Conservation (phyloP, 2,329 filamentous ascomycete species). For the Fusarium sp. region DNA sequence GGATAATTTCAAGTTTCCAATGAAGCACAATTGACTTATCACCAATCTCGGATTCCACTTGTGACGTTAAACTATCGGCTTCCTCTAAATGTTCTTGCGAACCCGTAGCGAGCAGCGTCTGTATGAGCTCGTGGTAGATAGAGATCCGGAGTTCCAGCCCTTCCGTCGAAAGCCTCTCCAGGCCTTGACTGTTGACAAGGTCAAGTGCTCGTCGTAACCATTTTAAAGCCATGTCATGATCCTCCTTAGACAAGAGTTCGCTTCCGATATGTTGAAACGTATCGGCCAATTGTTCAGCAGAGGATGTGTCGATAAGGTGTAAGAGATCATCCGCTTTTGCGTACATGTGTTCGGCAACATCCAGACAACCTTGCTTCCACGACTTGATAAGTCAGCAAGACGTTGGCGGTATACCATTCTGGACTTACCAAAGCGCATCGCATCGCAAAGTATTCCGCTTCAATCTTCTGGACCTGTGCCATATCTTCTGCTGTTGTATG, state of each 20-base stretch:
- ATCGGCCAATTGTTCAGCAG: slow-evolving; percentile 72
- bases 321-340: slow-evolving; percentile 62
- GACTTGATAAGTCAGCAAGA: slow-evolving; percentile 60
- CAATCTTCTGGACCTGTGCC: slow-evolving; percentile 50
- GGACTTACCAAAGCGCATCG: slow-evolving; percentile 72
- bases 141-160: slow-evolving; percentile 72
- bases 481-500: neutral
- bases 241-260: slow-evolving; percentile 61
- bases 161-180: slow-evolving; percentile 67
- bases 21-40: slow-evolving; percentile 74
- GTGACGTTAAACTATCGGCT: slow-evolving; percentile 67
- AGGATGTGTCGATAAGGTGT: slow-evolving; percentile 56
- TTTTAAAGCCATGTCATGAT: slow-evolving; percentile 67
- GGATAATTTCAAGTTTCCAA: slow-evolving; percentile 75
- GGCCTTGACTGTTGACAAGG: slow-evolving; percentile 65
- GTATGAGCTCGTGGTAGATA: slow-evolving; percentile 73
- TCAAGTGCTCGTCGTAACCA: slow-evolving; percentile 80
- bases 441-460: slow-evolving; percentile 73
- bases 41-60: slow-evolving; percentile 71
- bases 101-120: slow-evolving; percentile 62
- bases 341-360: slow-evolving; percentile 84
- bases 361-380: slow-evolving; percentile 77
- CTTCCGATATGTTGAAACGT: slow-evolving; percentile 79
- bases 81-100: slow-evolving; percentile 58
- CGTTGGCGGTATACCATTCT: neutral